Conservation (phyloP, 2,329 filamentous ascomycete species). For the Chaetomiaceae sp. region DNA sequence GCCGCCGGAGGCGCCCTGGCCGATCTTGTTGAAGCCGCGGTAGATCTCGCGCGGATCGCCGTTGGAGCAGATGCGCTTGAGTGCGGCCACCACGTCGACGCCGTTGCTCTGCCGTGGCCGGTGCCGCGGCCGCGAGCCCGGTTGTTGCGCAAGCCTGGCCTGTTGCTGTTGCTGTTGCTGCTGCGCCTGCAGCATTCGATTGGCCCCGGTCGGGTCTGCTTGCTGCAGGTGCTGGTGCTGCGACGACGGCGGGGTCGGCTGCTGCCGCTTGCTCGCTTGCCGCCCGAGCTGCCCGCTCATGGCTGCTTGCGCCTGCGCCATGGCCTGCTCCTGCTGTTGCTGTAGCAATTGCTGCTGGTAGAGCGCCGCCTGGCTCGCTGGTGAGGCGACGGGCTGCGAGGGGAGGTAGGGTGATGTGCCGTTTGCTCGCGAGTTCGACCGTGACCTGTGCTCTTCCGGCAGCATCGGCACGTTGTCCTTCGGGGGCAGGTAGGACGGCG, state of each 20-base stretch:
- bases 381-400: slow-evolving; percentile 34
- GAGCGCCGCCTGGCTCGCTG: slow-evolving; percentile 35
- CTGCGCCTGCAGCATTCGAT: slow-evolving; percentile 25
- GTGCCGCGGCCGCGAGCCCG: slow-evolving; percentile 64
- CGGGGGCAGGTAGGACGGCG: slow-evolving; percentile 39
- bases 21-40: slow-evolving; percentile 85
- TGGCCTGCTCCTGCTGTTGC: slow-evolving; percentile 81
- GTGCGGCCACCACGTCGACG: slow-evolving; percentile 72
- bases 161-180: no score
- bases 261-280: slow-evolving; percentile 62
- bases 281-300: slow-evolving; percentile 66
- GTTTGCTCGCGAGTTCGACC: slow-evolving; percentile 61
- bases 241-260: slow-evolving; percentile 45
- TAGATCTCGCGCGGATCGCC: slow-evolving; percentile 87
- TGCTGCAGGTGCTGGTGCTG: slow-evolving; percentile 41
- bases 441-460: slow-evolving; percentile 60
- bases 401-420: slow-evolving; percentile 46
- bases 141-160: slow-evolving; percentile 35
- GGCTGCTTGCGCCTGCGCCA: slow-evolving; percentile 72
- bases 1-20: slow-evolving; percentile 92
- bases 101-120: slow-evolving; percentile 71
- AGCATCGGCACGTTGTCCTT: slow-evolving; percentile 56
- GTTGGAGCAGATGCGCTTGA: slow-evolving; percentile 84
- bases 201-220: slow-evolving; percentile 34
- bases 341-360: slow-evolving; percentile 62